These are phyloP conservation scores for Podospora didyma DNA, from an alignment of 495 filamentous ascomycete genomes.

Conservation along the genomic window DNA sequence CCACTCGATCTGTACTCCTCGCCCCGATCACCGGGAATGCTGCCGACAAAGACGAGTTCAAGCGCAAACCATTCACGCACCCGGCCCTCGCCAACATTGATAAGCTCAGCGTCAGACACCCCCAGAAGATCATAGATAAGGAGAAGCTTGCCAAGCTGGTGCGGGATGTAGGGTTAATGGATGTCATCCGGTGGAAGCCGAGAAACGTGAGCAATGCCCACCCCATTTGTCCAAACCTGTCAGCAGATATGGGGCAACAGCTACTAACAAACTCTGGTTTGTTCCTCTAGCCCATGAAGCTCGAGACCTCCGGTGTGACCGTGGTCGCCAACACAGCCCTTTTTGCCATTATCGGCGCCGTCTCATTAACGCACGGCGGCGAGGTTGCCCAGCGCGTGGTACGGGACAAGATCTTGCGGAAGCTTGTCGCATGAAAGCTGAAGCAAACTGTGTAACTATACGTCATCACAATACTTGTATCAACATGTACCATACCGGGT, in stretches of 20 bases:
- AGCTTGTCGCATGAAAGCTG: slow-evolving; percentile 22
- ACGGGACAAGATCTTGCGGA: slow-evolving; percentile 68
- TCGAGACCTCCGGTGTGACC: slow-evolving; percentile 65
- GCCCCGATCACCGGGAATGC: slow-evolving; percentile 26
- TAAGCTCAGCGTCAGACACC: slow-evolving; percentile 55
- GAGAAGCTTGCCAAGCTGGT: slow-evolving; percentile 63
- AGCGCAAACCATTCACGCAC: slow-evolving; percentile 66
- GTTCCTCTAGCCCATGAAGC: slow-evolving; percentile 59
- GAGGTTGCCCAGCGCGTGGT: slow-evolving; percentile 70
- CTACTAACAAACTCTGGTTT: slow-evolving; percentile 10
- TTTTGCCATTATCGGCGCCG: slow-evolving; percentile 81
- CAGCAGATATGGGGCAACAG: not conserved
- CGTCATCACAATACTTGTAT: slow-evolving; percentile 11
- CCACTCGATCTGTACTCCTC: slow-evolving; percentile 64
- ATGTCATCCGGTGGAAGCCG: slow-evolving; percentile 85
- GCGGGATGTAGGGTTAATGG: slow-evolving; percentile 60
- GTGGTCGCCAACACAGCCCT: slow-evolving; percentile 69
- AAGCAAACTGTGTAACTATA: slow-evolving; percentile 16
- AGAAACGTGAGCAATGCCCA: slow-evolving; percentile 37
- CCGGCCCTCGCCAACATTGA: slow-evolving; percentile 67
- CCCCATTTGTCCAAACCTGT: no score
- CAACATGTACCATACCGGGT: slow-evolving; percentile 25
- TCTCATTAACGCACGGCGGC: slow-evolving; percentile 81
- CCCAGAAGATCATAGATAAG: slow-evolving; percentile 54
- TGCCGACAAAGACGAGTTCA: slow-evolving; percentile 37